phyloP scores from a whole-genome alignment of 495 filamentous ascomycete genomes.

The Lichina pygmaea region DNA sequence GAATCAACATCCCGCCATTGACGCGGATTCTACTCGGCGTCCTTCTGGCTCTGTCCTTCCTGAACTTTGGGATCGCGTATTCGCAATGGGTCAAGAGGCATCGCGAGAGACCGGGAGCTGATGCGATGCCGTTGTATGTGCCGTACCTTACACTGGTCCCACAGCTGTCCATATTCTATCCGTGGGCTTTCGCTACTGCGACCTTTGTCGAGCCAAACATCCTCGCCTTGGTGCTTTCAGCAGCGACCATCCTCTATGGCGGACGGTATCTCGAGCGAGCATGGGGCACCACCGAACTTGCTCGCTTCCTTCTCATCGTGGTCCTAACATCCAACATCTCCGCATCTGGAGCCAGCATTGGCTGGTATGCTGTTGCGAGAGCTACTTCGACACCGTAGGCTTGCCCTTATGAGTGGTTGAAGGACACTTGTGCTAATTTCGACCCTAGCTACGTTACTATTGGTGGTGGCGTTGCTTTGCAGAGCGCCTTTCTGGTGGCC shows the following conservation, averaged over 20 bases:
- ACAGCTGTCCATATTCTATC: constrained; percentile 55
- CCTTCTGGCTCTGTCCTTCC: constrained; percentile 46
- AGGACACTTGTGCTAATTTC: background rate
- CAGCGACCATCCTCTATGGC: constrained; percentile 66
- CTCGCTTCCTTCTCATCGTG: constrained; percentile 61
- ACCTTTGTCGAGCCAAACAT: constrained; percentile 85
- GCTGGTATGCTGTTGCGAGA: constrained; percentile 42
- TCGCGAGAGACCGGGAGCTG: constrained; percentile 7
- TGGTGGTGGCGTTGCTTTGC: constrained; percentile 65
- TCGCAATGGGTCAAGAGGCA: constrained; percentile 19
- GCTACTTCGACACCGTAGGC: constrained; percentile 42
- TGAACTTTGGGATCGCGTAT: constrained; percentile 57
- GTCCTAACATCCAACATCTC: constrained; percentile 56
- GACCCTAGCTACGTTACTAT: constrained; percentile 41
- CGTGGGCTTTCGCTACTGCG: constrained; percentile 74
- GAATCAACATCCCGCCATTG: constrained; percentile 78
- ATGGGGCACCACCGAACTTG: constrained; percentile 82
- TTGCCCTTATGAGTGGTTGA: no score
- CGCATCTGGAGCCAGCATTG: constrained; percentile 42
- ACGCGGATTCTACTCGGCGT: constrained; percentile 57
- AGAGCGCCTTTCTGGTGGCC: constrained; percentile 84
- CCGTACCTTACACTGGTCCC: constrained; percentile 76
- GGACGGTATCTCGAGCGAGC: constrained; percentile 88
- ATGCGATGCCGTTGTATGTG: constrained; percentile 31
- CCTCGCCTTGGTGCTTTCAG: constrained; percentile 59